Percentiles rank a stretch among this genome's conserved stretches.
These are phyloP conservation scores for Fistulifera solaris DNA, from an alignment of 108 stramenopile species.

Conservation along the genomic window DNA sequence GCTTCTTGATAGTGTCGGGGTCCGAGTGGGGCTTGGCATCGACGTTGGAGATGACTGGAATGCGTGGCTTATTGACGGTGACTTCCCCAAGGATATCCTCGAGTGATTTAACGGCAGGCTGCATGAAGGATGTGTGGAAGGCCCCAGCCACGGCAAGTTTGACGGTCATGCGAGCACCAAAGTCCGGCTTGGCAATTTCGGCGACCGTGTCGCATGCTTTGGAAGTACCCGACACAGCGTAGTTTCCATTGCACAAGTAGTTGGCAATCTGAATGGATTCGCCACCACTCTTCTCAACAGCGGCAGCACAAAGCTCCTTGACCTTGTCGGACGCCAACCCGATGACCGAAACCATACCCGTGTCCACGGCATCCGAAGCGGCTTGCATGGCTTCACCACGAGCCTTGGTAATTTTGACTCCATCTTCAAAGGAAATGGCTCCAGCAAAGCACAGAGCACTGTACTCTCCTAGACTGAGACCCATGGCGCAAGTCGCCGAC, in stretches of 20 bases:
- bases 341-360: slow-evolving; percentile 96
- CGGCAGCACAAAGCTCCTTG: slow-evolving; percentile 74
- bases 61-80: slow-evolving; percentile 87
- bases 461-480: slow-evolving; percentile 92
- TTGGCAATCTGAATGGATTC: slow-evolving; percentile 90
- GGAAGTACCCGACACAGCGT: slow-evolving; percentile 86
- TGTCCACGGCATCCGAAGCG: slow-evolving; percentile 85
- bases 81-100: slow-evolving; percentile 78
- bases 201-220: slow-evolving; percentile 81
- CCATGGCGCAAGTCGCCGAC: slow-evolving; percentile 93
- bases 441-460: slow-evolving; percentile 96
- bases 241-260: slow-evolving; percentile 94
- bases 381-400: slow-evolving; percentile 97
- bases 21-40: slow-evolving; percentile 94
- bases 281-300: slow-evolving; percentile 63
- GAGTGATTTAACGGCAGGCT: slow-evolving; percentile 83
- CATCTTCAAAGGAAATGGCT: slow-evolving; percentile 94
- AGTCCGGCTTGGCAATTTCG: slow-evolving; percentile 94
- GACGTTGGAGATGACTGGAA: slow-evolving; percentile 97
- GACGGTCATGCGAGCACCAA: slow-evolving; percentile 96
- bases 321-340: slow-evolving; percentile 85
- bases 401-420: slow-evolving; percentile 95
- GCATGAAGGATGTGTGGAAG: slow-evolving; percentile 98
- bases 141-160: slow-evolving; percentile 96
- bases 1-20: slow-evolving; percentile 88